Percentiles rank a stretch among this genome's conserved stretches.
phyloP scores from a whole-genome alignment of 257 asterid species.

The Echites panduratus region DNA sequence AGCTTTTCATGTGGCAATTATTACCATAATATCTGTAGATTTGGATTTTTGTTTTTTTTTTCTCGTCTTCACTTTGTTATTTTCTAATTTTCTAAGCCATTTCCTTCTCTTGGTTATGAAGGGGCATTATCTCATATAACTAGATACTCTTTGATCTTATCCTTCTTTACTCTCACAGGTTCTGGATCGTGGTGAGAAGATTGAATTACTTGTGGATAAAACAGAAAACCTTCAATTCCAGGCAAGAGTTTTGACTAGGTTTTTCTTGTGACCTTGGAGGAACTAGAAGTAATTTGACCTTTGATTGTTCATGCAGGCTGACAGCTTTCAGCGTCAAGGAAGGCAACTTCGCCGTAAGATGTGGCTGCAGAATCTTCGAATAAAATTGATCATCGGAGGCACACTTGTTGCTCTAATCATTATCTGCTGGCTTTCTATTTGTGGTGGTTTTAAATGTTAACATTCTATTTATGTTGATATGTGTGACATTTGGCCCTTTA shows the following conservation, averaged over 20 bases:
- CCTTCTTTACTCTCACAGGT: constrained; percentile 40
- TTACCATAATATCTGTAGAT: no score
- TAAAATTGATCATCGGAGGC: constrained; percentile 75
- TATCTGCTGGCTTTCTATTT: constrained; percentile 62
- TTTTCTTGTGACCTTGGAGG: not conserved
- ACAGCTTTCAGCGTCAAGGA: constrained; percentile 96
- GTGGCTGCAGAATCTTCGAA: constrained; percentile 93
- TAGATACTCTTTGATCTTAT: not conserved
- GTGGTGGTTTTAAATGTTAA: constrained; percentile 42
- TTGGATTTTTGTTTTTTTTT: no score
- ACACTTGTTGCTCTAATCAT: constrained; percentile 36
- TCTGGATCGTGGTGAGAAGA: constrained; percentile 95
- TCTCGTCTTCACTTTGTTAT: no score
- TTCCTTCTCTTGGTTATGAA: no score
- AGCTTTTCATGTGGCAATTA: no score
- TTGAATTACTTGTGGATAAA: constrained; percentile 88
- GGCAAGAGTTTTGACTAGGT: constrained; percentile 32
- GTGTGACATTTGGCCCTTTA: constrained; percentile 2
- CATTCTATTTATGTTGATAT: not conserved
- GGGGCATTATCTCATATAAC: not conserved
- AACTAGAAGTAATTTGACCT: constrained; percentile 1
- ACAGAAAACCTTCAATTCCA: constrained; percentile 96
- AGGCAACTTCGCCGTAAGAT: constrained; percentile 85
- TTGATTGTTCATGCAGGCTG: constrained; percentile 51
- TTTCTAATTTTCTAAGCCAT: not conserved